phyloP scores from a whole-genome alignment of 352 stramenopile genomes.

The Phytopythium chamaehyphon region DNA sequence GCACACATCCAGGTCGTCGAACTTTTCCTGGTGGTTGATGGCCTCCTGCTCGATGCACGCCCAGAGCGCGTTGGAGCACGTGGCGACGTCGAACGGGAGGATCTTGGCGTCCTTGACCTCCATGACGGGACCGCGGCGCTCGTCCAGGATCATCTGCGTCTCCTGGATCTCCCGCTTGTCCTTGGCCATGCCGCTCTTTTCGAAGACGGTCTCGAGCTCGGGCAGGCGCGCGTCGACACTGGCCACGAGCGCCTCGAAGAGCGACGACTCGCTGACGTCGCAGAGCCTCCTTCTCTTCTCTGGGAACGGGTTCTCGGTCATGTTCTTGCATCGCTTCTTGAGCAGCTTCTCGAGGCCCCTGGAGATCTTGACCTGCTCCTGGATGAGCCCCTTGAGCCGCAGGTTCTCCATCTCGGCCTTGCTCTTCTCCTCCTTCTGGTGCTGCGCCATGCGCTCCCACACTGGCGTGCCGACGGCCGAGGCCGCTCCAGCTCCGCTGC shows the following conservation, averaged over 20 bases:
- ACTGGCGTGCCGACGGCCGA: conserved; percentile 18
- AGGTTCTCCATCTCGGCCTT: conserved; percentile 72
- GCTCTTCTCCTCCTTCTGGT: conserved; percentile 65
- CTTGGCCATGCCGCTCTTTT: conserved; percentile 26
- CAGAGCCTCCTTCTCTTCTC: conserved; percentile 23
- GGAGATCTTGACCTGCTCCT: conserved; percentile 54
- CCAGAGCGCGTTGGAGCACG: conserved; percentile 30
- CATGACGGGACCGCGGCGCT: conserved; percentile 38
- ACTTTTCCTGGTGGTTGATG: background rate
- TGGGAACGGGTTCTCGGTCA: conserved; percentile 14
- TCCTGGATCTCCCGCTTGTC: conserved; percentile 44
- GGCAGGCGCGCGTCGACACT: conserved; percentile 26
- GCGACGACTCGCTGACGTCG: conserved; percentile 25
- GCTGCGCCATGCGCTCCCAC: conserved; percentile 61
- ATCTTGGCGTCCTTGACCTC: conserved; percentile 49
- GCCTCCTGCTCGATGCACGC: conserved; percentile 25
- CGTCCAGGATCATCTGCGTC: conserved; percentile 49
- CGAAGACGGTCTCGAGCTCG: conserved; percentile 38
- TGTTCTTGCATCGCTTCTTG: conserved; percentile 44
- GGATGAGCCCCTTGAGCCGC: conserved; percentile 44
- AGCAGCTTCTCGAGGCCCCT: conserved; percentile 54
- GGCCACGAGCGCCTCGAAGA: conserved; percentile 30
- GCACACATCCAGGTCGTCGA: background rate
- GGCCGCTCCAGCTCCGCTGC: background rate
- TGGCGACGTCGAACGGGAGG: conserved; percentile 38